phyloP scores from a whole-genome alignment of 1,139 yeast species.

The Candida freyschussii region DNA sequence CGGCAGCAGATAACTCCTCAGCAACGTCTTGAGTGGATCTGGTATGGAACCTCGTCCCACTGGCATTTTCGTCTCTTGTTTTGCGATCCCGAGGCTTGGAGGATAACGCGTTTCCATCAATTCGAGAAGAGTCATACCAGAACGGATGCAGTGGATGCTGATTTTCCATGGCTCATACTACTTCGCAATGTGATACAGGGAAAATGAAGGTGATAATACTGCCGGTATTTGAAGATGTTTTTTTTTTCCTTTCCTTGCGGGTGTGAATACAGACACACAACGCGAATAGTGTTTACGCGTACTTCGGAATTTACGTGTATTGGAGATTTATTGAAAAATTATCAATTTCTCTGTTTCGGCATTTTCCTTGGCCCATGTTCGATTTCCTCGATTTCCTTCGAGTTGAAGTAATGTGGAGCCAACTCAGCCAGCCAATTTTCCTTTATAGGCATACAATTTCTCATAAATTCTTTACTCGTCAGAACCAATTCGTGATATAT shows the following conservation, averaged over 20 bases:
- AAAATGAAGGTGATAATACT: too few relatives aligned
- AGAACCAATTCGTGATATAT: constrained; percentile 81
- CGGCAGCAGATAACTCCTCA: constrained; percentile 7
- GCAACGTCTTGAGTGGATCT: constrained; percentile 16
- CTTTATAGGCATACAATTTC: constrained; percentile 74
- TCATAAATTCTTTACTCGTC: constrained; percentile 85
- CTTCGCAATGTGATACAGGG: too few relatives aligned
- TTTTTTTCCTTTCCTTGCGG: too few relatives aligned
- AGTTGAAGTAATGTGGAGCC: constrained; percentile 54
- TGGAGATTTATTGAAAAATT: neutral
- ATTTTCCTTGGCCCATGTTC: constrained; percentile 15
- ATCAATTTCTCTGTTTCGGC: constrained; percentile 17
- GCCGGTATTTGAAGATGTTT: too few relatives aligned
- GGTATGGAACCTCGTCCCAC: constrained; percentile 27
- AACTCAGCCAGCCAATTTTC: constrained; percentile 56
- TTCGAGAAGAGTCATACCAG: constrained; percentile 27
- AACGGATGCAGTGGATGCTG: constrained; percentile 28
- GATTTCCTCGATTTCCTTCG: constrained; percentile 21
- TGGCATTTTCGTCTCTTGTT: constrained; percentile 24
- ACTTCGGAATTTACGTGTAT: too few relatives aligned
- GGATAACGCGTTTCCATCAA: constrained; percentile 25
- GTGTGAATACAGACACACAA: too few relatives aligned
- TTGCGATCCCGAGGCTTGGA: constrained; percentile 24
- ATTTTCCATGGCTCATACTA: constrained; percentile 15
- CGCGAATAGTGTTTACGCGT: constrained; percentile 1